phyloP scores from a whole-genome alignment of 225 moss, liverwort and hornwort species.

The Marchantia paleacea region DNA sequence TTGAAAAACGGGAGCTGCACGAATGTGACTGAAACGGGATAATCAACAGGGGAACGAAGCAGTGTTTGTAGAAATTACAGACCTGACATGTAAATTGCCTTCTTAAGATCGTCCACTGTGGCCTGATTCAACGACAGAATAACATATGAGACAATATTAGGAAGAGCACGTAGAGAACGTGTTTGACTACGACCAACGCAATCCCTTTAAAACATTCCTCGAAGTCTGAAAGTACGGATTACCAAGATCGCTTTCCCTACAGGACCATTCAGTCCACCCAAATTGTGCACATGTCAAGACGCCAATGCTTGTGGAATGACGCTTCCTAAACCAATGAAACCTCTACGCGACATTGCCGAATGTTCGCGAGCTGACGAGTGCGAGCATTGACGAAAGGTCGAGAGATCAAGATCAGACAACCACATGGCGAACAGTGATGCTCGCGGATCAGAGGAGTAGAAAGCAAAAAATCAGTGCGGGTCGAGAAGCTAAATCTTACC shows the following conservation, averaged over 20 bases:
- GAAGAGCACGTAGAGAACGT: neutral
- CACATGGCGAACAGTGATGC: neutral
- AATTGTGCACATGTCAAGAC: no score
- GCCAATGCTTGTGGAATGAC: no score
- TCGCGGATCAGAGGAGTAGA: neutral
- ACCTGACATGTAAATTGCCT: conserved; percentile 45
- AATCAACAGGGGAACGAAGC: neutral
- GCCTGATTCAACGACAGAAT: conserved; percentile 23
- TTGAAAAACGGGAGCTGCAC: neutral
- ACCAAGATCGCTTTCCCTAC: no score
- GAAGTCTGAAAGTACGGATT: neutral
- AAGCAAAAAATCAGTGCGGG: neutral
- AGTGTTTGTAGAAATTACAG: neutral
- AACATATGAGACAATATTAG: neutral
- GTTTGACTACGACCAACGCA: neutral
- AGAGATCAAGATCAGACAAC: neutral
- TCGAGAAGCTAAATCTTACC: neutral
- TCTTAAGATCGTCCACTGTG: conserved; percentile 37
- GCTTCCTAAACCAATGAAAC: no score
- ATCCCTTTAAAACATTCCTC: no score
- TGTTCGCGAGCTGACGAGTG: no score
- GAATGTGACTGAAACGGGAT: neutral
- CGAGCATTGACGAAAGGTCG: no score
- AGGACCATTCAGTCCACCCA: no score
- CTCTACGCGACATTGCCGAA: no score